Evolutionary conservation across 495 filamentous ascomycete genomes (phyloP).

Genomic region (Bombardia bombarda): DNA sequence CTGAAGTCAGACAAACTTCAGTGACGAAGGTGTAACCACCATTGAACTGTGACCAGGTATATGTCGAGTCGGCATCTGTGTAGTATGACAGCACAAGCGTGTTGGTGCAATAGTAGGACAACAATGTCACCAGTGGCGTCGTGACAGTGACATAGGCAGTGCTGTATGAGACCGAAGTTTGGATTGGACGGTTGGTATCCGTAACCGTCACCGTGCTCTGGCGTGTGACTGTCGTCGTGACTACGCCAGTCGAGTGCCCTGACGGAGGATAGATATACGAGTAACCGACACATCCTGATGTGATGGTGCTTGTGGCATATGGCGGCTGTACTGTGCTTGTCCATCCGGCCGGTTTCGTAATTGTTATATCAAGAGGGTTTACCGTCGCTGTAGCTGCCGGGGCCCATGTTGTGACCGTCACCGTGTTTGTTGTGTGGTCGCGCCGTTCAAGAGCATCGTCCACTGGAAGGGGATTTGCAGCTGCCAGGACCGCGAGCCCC

Average conservation of each 20-base stretch:
- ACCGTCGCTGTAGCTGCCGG: background rate
- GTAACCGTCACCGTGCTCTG: background rate
- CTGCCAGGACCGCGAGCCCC: background rate
- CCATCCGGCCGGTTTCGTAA: constrained; percentile 2
- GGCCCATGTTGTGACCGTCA: background rate
- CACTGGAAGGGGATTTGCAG: too few species aligned
- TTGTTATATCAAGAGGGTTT: constrained; percentile 2
- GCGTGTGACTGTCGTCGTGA: background rate
- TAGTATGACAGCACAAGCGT: background rate
- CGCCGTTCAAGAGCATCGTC: background rate
- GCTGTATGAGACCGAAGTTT: background rate
- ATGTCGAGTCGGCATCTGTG: background rate
- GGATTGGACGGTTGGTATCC: background rate
- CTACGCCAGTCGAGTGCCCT: background rate
- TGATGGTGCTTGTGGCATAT: constrained; percentile 1
- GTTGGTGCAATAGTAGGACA: background rate
- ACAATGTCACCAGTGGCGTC: background rate
- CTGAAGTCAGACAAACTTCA: constrained; percentile 1
- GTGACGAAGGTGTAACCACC: background rate
- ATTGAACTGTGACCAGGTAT: constrained; percentile 1
- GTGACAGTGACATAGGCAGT: background rate
- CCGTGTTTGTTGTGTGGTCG: background rate
- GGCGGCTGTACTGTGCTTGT: constrained; percentile 3
- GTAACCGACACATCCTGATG: background rate
- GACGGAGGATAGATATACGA: background rate